Evolutionary conservation across 176 grass and related monocot species (phyloP).

Genomic region (Carex kokanica): DNA sequence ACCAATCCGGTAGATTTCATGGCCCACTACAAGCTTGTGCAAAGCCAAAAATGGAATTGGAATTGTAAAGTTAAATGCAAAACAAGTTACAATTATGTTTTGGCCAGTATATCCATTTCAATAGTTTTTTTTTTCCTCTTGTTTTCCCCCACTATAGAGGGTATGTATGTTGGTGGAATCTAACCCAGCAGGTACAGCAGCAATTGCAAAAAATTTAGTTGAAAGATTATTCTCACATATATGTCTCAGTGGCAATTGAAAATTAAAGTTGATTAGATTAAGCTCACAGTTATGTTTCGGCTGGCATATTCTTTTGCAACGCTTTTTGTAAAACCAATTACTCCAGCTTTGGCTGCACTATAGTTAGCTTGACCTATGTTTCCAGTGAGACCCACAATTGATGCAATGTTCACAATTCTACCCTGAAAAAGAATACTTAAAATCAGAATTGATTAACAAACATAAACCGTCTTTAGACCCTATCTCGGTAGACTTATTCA

Average conservation of each 20-base stretch:
- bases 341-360: constrained; percentile 84
- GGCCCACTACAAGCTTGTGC: not conserved
- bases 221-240: not conserved
- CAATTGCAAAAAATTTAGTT: not conserved
- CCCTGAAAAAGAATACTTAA: constrained; percentile 40
- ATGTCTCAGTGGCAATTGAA: not conserved
- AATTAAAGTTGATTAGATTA: constrained; percentile 2
- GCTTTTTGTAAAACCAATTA: constrained; percentile 96
- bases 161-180: not conserved
- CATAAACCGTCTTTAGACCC: not conserved
- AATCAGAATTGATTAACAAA: constrained; percentile 21
- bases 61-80: not conserved
- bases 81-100: not conserved
- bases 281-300: constrained; percentile 82
- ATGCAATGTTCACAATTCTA: constrained; percentile 91
- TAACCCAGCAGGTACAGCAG: not conserved
- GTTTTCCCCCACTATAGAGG: not conserved
- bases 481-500: not conserved
- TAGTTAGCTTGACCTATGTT: constrained; percentile 96
- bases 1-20: not conserved
- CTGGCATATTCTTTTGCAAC: constrained; percentile 97
- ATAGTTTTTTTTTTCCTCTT: not conserved
- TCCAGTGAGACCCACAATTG: constrained; percentile 88
- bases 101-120: not conserved
- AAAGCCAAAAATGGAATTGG: not conserved